These are phyloP conservation scores for Diospyros lotus DNA, from an alignment of 148 eudicot genomes.

Conservation along the genomic window DNA sequence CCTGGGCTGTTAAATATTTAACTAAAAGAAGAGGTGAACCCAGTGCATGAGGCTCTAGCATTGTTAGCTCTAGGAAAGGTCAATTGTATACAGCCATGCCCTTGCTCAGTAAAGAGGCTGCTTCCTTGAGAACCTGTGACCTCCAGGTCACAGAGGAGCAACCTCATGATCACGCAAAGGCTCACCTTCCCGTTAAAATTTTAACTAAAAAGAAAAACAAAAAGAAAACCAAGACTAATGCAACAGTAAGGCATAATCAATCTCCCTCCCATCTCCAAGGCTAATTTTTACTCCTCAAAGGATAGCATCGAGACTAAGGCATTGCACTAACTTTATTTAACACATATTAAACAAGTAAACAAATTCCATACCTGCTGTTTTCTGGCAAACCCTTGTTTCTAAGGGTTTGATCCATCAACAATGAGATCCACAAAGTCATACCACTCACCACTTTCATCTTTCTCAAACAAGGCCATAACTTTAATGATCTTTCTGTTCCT, in stretches of 20 bases:
- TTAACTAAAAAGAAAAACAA: background rate
- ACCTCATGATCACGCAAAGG: too few relatives aligned
- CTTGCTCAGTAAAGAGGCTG: too few relatives aligned
- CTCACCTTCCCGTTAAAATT: too few relatives aligned
- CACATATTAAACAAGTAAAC: background rate
- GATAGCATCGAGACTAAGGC: background rate
- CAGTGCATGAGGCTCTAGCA: too few relatives aligned
- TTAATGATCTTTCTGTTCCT: constrained; percentile 10
- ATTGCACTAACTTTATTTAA: background rate
- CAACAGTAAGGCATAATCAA: background rate
- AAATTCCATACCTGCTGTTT: constrained; percentile 19
- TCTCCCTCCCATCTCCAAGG: background rate
- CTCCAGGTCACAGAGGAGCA: too few relatives aligned
- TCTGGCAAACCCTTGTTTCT: constrained; percentile 12
- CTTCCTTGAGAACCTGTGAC: too few relatives aligned
- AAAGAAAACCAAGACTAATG: background rate
- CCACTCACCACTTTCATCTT: constrained; percentile 16
- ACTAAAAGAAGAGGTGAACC: too few relatives aligned
- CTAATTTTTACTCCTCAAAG: background rate
- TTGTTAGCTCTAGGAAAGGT: too few relatives aligned
- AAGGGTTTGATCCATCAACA: constrained; percentile 18
- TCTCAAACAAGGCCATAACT: constrained; percentile 9
- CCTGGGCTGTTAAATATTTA: too few relatives aligned
- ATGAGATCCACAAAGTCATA: constrained; percentile 5
- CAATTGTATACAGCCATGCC: too few relatives aligned